These are phyloP conservation scores for Karstenula rhodostoma DNA, from an alignment of 2,329 filamentous ascomycete species.

Conservation along the genomic window DNA sequence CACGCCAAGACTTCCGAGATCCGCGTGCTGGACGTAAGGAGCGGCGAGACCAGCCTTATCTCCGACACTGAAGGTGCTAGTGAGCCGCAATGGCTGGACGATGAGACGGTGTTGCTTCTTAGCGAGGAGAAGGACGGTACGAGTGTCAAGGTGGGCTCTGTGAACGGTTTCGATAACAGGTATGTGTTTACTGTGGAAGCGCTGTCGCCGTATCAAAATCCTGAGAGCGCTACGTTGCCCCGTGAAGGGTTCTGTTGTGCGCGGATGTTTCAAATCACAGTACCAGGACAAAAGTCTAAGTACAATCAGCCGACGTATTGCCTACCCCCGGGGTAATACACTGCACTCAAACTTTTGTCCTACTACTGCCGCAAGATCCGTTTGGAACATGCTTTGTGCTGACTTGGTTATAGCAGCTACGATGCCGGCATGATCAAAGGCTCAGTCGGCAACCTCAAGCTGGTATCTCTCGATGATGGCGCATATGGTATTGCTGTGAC, in stretches of 20 bases:
- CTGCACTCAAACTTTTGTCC: too few relatives aligned
- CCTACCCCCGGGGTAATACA: too few relatives aligned
- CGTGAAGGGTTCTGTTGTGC: neutral
- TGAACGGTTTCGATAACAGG: constrained; percentile 43
- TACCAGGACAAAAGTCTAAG: neutral
- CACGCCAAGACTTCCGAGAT: constrained; percentile 75
- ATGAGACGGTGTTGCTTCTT: constrained; percentile 69
- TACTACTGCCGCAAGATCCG: too few relatives aligned
- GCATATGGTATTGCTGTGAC: constrained; percentile 57
- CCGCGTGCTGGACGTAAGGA: constrained; percentile 73
- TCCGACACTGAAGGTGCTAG: constrained; percentile 70
- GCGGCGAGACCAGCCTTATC: constrained; percentile 70
- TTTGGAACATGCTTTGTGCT: neutral
- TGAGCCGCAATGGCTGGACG: constrained; percentile 79
- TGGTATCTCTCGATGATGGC: constrained; percentile 47
- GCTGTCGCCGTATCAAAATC: neutral
- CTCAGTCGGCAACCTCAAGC: constrained; percentile 59
- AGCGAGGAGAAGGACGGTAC: constrained; percentile 55
- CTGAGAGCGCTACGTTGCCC: neutral
- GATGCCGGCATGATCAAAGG: constrained; percentile 55
- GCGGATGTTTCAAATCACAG: neutral
- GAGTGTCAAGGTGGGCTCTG: constrained; percentile 44
- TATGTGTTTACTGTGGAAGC: constrained; percentile 21
- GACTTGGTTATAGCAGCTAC: constrained; percentile 44
- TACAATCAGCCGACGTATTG: too few relatives aligned